Conservation (phyloP, 139 green algal species). For the Chlorella sp. region DNA sequence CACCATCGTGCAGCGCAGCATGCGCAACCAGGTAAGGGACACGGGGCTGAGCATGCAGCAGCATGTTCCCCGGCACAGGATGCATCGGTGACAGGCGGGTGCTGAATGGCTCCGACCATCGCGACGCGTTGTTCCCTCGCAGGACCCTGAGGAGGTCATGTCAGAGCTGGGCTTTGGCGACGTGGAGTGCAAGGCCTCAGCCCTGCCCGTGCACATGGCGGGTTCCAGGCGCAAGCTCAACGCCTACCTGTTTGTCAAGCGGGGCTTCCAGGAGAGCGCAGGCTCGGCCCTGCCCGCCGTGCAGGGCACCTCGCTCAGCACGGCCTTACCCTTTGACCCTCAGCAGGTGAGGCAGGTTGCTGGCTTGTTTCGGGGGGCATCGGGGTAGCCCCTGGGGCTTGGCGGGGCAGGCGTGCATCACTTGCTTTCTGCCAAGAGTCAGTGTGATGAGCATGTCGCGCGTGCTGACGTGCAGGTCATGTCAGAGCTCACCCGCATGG, state of each 20-base stretch:
- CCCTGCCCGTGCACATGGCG: conserved; percentile 11
- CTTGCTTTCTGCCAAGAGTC: neutral
- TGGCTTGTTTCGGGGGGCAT: no score
- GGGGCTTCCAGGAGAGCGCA: no score
- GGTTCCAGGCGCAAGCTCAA: conserved; percentile 5
- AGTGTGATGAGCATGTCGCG: neutral
- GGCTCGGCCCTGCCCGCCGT: no score
- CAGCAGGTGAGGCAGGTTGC: neutral
- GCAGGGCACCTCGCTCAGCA: neutral
- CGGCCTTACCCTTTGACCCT: neutral
- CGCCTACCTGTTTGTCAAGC: conserved; percentile 12
- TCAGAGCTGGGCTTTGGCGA: conserved; percentile 17
- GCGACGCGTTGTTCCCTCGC: no score
- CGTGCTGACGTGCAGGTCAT: neutral
- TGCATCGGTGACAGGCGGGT: no score
- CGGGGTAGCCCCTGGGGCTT: no score
- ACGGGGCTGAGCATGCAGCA: no score
- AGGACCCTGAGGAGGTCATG: conserved; percentile 16
- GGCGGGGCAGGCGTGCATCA: no score
- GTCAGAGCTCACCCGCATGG: neutral
- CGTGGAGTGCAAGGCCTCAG: neutral
- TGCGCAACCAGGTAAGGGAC: conserved; percentile 10
- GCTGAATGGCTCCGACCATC: no score
- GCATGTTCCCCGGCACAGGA: no score
- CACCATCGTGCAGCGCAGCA: conserved; percentile 8